Base-by-base conservation (phyloP, 306 rosid genomes). In the Canavalia gladiata region DNA sequence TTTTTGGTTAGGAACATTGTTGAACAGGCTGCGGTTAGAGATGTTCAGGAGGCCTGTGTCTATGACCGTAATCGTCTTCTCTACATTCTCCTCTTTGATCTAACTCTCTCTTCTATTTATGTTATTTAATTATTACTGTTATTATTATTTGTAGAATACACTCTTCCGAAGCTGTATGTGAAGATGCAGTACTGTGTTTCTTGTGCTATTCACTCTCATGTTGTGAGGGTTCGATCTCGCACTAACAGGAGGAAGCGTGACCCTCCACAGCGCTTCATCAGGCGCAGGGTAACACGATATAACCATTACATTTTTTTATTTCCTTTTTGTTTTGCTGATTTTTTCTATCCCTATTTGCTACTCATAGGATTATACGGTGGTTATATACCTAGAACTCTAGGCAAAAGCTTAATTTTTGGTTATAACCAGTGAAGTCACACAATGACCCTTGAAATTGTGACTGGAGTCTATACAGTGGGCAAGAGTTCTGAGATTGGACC, bases 141-240 rank as follows among this genome's bases (percentile, higher is more conserved):
- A 7, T 60, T 59, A 18, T 18, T 18, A 41, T 54, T 1, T 85
- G 77, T 68, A 95, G 99, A 89, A 37, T 93, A 95, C 85, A 89
- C 94, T 8, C 97, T 95, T 59, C 99, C 99, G 0, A 95, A 93
- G 91, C 88, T 95, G 34, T 95, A 95, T 81, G 98, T 97, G 3
- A 95, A 95, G 94, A 89, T 95, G 99, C 97, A 90, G 88, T 93
- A 93, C 58, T 95, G 99, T 75, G 98, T 95, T 43, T 93, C 99
- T 4, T 93, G 99, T 73, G 99, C 99, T 0, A 95, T 93, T 3
- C 99, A 95, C 89, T 95, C 98, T 6, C 99, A 95, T 12, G 99
- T 95, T 62, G 98, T 95, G 70, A 89, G 99, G 87, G 99, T 95
- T 54, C 90, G 98, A 2, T 93, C 99, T 45, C 91, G 97, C 64